These are phyloP conservation scores for Lipomyces kockii DNA, from an alignment of 805 yeast species.

Conservation along the genomic window DNA sequence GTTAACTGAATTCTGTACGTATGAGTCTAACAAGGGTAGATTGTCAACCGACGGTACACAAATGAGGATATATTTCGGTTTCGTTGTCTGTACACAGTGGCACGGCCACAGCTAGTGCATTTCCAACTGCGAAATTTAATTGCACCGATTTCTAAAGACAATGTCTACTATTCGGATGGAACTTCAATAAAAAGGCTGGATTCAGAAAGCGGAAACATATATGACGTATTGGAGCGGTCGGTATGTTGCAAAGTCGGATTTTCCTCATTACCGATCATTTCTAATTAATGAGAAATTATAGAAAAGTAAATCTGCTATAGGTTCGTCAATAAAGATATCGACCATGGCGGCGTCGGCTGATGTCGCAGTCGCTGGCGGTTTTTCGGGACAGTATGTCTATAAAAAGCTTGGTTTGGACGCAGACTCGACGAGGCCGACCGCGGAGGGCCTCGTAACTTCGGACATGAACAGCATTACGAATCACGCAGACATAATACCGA, in stretches of 20 bases:
- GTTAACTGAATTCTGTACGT: background rate
- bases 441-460: constrained; percentile 50
- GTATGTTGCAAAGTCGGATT: constrained; percentile 32
- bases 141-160: constrained; percentile 46
- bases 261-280: background rate
- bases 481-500: constrained; percentile 48
- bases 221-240: constrained; percentile 15
- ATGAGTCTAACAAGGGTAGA: constrained; percentile 8
- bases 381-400: constrained; percentile 56
- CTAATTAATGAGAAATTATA: background rate
- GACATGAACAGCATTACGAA: constrained; percentile 59
- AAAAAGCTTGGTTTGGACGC: constrained; percentile 44
- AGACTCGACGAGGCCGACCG: constrained; percentile 19
- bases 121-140: constrained; percentile 62
- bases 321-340: constrained; percentile 49
- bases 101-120: constrained; percentile 58
- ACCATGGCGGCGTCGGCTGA: constrained; percentile 53
- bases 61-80: constrained; percentile 25
- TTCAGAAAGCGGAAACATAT: constrained; percentile 40
- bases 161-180: constrained; percentile 41
- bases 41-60: constrained; percentile 17
- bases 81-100: constrained; percentile 30
- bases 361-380: constrained; percentile 57
- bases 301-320: constrained; percentile 32
- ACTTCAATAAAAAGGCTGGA: constrained; percentile 39